A percentile compares a stretch with the other conserved stretches of the same genome.
These are phyloP conservation scores for Silene vulgaris DNA, from an alignment of 179 eudicot species.

Conservation along the genomic window DNA sequence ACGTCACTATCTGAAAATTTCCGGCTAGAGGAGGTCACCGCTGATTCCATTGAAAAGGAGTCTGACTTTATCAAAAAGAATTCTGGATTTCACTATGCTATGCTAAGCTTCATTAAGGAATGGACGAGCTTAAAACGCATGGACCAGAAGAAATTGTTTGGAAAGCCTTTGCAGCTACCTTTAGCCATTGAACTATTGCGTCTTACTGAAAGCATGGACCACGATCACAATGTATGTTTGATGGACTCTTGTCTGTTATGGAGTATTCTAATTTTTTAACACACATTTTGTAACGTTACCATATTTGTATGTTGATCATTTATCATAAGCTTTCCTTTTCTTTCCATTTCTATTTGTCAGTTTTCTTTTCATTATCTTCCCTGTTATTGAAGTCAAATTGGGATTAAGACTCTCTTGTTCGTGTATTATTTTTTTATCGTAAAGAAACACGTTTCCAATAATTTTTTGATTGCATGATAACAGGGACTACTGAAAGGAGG, in stretches of 20 bases:
- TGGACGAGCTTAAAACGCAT: slow-evolving; percentile 74
- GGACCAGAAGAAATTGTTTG: slow-evolving; percentile 58
- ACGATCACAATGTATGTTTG: slow-evolving; percentile 59
- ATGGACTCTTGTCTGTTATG: slow-evolving; percentile 9
- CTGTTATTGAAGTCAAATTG: background rate
- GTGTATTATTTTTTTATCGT: background rate
- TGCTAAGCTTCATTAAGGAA: slow-evolving; percentile 56
- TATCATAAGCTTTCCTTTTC: background rate
- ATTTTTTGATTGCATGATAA: slow-evolving; percentile 8
- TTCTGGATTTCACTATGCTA: slow-evolving; percentile 45
- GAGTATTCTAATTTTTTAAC: no score
- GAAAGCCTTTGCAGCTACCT: slow-evolving; percentile 85
- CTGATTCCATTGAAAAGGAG: slow-evolving; percentile 27
- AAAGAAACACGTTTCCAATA: background rate
- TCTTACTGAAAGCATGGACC: slow-evolving; percentile 63
- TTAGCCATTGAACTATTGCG: slow-evolving; percentile 64
- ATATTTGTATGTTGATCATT: background rate
- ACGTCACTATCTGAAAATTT: slow-evolving; percentile 74
- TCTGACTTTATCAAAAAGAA: slow-evolving; percentile 38
- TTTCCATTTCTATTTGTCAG: no score
- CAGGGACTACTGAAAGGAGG: slow-evolving; percentile 86
- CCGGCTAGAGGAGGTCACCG: slow-evolving; percentile 60
- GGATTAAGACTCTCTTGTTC: background rate
- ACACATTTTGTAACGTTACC: background rate
- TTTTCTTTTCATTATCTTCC: background rate